A percentile compares a stretch with the other conserved stretches of the same genome.
Conservation (phyloP, 768 basidiomycete genomes). For the Psilocybe azurescens region DNA sequence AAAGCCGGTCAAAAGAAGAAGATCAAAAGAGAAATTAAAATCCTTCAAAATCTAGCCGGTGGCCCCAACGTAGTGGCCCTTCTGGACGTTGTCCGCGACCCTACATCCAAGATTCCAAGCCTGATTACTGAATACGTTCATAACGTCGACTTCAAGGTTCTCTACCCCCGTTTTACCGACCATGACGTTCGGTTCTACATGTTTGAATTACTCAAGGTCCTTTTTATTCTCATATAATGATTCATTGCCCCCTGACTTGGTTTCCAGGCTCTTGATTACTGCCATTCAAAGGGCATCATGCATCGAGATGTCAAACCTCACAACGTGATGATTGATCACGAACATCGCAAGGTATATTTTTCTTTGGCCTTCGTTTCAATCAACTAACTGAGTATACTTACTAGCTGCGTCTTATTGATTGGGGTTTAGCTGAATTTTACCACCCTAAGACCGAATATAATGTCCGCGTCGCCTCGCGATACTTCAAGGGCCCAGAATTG, state of each 20-base stretch:
- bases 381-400: constrained; percentile 7
- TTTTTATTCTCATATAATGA: neutral
- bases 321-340: constrained; percentile 99
- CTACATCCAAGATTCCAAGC: constrained; percentile 95
- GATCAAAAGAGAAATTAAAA: constrained; percentile 99
- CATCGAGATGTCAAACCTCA: constrained; percentile 98
- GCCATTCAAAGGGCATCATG: constrained; percentile 99
- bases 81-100: constrained; percentile 95
- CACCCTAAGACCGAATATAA: constrained; percentile 98
- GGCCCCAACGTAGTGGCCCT: constrained; percentile 95
- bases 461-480: constrained; percentile 94
- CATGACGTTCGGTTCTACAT: constrained; percentile 97
- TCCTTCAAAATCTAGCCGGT: constrained; percentile 93
- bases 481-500: constrained; percentile 98
- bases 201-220: constrained; percentile 91
- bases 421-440: constrained; percentile 99
- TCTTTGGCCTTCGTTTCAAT: constrained; percentile 8
- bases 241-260: constrained; percentile 20
- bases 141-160: constrained; percentile 96
- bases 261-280: constrained; percentile 88
- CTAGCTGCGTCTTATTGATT: constrained; percentile 95
- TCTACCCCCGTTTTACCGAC: constrained; percentile 96
- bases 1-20: constrained; percentile 99
- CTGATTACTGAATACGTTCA: constrained; percentile 98
- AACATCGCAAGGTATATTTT: constrained; percentile 83